These are phyloP conservation scores for Leccinum imitatum DNA, from an alignment of 768 basidiomycete genomes.

Conservation along the genomic window DNA sequence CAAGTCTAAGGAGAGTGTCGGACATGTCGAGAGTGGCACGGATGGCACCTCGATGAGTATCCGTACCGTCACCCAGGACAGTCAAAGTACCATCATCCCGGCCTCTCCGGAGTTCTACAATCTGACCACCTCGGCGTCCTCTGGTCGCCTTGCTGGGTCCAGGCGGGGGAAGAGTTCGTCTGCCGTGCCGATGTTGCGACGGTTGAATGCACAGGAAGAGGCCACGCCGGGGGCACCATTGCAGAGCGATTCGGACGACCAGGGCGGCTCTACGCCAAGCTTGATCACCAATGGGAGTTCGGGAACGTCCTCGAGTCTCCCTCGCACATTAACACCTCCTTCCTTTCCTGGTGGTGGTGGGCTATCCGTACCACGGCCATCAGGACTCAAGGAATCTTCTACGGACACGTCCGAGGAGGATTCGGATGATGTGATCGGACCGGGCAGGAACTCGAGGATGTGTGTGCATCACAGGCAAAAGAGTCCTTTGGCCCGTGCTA, in stretches of 20 bases:
- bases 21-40: slow-evolving; percentile 9
- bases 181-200: slow-evolving; percentile 20
- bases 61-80: slow-evolving; percentile 20
- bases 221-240: background rate
- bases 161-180: slow-evolving; percentile 2
- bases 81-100: slow-evolving; percentile 20
- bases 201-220: slow-evolving; percentile 17
- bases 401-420: slow-evolving; percentile 23
- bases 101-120: slow-evolving; percentile 4
- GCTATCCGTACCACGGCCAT: slow-evolving; percentile 16
- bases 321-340: slow-evolving; percentile 5
- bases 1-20: background rate
- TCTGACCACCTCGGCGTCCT: slow-evolving; percentile 11
- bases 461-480: slow-evolving; percentile 6
- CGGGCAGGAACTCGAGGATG: background rate
- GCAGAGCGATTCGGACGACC: slow-evolving; percentile 1
- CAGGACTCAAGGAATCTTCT: slow-evolving; percentile 21
- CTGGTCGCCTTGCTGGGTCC: slow-evolving; percentile 1
- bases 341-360: slow-evolving; percentile 11
- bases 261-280: slow-evolving; percentile 22
- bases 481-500: slow-evolving; percentile 8
- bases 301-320: slow-evolving; percentile 16
- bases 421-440: background rate
- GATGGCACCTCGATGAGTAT: slow-evolving; percentile 25
- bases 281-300: slow-evolving; percentile 21